Evolutionary conservation across 2,329 filamentous ascomycete genomes (phyloP).

Genomic region (Fusarium floridanum): DNA sequence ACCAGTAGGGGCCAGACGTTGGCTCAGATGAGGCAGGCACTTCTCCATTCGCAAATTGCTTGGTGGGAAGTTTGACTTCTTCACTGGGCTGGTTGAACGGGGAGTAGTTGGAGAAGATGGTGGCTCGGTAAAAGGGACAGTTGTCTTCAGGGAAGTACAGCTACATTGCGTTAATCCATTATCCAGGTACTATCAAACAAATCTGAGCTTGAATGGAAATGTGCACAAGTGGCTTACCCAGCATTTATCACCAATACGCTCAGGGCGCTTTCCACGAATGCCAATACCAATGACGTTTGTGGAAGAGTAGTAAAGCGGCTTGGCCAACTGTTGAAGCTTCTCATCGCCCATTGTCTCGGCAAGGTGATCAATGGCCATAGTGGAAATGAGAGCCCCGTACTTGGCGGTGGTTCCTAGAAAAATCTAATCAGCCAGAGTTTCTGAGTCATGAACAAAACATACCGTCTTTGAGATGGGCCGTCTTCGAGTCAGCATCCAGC

Average conservation of each 20-base stretch:
- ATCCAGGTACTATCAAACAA: too few species aligned
- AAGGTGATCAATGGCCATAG: slow-evolving; percentile 94
- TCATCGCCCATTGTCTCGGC: slow-evolving; percentile 89
- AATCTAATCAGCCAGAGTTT: not conserved
- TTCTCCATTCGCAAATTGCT: slow-evolving; percentile 87
- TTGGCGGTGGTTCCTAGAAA: not conserved
- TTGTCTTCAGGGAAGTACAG: slow-evolving; percentile 99
- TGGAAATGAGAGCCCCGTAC: slow-evolving; percentile 75
- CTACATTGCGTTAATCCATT: slow-evolving; percentile 52
- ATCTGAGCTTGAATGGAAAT: not conserved
- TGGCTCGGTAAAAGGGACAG: slow-evolving; percentile 99
- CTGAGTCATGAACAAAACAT: not conserved
- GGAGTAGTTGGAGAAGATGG: slow-evolving; percentile 99
- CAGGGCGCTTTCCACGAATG: slow-evolving; percentile 89
- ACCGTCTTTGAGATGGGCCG: slow-evolving; percentile 65
- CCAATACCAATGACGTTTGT: slow-evolving; percentile 98
- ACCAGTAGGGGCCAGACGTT: slow-evolving; percentile 97
- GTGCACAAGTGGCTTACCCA: slow-evolving; percentile 71
- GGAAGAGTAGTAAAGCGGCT: slow-evolving; percentile 94
- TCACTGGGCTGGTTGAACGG: slow-evolving; percentile 94
- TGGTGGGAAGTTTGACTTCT: slow-evolving; percentile 86
- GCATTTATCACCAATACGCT: slow-evolving; percentile 99
- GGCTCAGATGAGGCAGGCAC: slow-evolving; percentile 79
- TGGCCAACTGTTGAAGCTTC: slow-evolving; percentile 83
- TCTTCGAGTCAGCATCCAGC: slow-evolving; percentile 88